phyloP scores from a whole-genome alignment of 495 filamentous ascomycete species.

The Talaromyces thailandensis region DNA sequence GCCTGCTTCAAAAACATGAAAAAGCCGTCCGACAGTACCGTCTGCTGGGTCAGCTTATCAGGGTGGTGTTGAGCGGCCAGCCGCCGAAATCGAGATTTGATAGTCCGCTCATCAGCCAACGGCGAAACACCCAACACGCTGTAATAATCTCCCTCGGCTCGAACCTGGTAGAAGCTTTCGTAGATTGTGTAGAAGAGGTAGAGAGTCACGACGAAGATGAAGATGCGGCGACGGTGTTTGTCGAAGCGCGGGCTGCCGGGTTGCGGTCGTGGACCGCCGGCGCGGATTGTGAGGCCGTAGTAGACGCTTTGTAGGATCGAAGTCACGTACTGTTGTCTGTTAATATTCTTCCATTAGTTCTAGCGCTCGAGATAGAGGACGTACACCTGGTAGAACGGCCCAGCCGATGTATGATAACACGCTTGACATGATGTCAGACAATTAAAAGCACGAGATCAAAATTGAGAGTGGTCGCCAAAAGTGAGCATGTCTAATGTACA shows the following conservation, averaged over 20 bases:
- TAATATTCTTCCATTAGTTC: background rate
- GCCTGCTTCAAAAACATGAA: conserved; percentile 78
- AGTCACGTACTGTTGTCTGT: conserved; percentile 56
- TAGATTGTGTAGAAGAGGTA: conserved; percentile 94
- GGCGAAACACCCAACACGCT: conserved; percentile 58
- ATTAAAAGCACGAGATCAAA: conserved; percentile 3
- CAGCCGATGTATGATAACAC: conserved; percentile 73
- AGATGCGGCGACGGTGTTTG: conserved; percentile 69
- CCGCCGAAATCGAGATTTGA: conserved; percentile 80
- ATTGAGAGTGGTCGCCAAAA: background rate
- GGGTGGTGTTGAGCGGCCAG: conserved; percentile 82
- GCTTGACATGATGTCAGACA: conserved; percentile 20
- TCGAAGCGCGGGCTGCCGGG: conserved; percentile 60
- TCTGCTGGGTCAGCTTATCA: conserved; percentile 56
- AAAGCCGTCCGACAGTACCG: conserved; percentile 36
- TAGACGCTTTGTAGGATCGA: conserved; percentile 71
- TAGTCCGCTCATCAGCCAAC: conserved; percentile 57
- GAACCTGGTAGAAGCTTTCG: conserved; percentile 78
- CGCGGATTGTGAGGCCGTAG: conserved; percentile 85
- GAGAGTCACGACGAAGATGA: conserved; percentile 66
- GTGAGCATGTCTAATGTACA: background rate
- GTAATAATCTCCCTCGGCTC: conserved; percentile 66
- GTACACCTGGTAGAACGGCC: conserved; percentile 69
- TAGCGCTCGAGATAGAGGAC: conserved; percentile 18
- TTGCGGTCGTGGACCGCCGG: conserved; percentile 72